Percentiles rank a stretch among this genome's conserved stretches.
Evolutionary conservation across 371 early-diverging fungal genomes (phyloP).

Genomic region (Parasitella parasitica): DNA sequence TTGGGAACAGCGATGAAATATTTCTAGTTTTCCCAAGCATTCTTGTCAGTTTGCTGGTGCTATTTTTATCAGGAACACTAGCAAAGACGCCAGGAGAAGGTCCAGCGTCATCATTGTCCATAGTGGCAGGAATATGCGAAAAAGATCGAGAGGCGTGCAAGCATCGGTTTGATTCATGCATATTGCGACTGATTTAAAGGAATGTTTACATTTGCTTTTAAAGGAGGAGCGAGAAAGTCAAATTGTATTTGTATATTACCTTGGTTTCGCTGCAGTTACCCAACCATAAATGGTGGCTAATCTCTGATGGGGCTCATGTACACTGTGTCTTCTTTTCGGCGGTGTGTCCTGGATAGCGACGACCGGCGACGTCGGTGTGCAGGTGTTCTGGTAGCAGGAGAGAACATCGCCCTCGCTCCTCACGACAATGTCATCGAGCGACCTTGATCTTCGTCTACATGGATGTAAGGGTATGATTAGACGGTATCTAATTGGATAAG

Average conservation of each 20-base stretch:
- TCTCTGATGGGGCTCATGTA: slow-evolving; percentile 47
- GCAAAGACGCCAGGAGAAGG: background rate
- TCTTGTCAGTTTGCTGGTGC: slow-evolving; percentile 23
- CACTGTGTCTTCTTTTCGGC: slow-evolving; percentile 49
- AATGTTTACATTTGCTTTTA: background rate
- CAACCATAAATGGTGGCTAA: slow-evolving; percentile 61
- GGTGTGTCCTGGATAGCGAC: slow-evolving; percentile 8
- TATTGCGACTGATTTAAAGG: background rate
- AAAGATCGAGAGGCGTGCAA: slow-evolving; percentile 20
- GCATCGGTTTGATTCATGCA: slow-evolving; percentile 6
- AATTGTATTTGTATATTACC: background rate
- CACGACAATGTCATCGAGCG: slow-evolving; percentile 31
- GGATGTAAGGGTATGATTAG: too few relatives aligned
- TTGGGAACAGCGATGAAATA: slow-evolving; percentile 4
- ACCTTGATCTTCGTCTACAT: slow-evolving; percentile 38
- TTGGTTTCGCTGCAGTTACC: slow-evolving; percentile 32
- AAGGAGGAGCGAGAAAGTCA: background rate
- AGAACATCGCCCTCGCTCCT: slow-evolving; percentile 4
- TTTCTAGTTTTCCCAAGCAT: slow-evolving; percentile 22
- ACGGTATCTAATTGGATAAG: background rate
- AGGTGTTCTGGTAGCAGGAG: slow-evolving; percentile 3
- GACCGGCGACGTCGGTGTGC: slow-evolving; percentile 20
- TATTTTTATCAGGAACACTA: background rate
- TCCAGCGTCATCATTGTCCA: background rate
- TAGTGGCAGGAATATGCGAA: slow-evolving; percentile 16